Evolutionary conservation across 495 filamentous ascomycete species (phyloP).

Genomic region (Trichocladium antarcticum): DNA sequence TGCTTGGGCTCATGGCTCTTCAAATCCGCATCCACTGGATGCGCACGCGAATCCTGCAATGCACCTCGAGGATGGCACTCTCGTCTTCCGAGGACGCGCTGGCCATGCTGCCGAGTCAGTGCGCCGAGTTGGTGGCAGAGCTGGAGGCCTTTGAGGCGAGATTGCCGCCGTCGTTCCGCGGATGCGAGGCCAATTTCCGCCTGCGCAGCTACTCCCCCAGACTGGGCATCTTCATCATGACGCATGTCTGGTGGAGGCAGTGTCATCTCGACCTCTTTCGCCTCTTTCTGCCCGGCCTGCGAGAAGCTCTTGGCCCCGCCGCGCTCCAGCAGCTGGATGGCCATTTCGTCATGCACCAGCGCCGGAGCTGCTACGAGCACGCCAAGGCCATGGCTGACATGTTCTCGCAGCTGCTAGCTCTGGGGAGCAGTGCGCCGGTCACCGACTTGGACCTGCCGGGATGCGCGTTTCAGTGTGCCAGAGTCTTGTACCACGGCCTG

Average conservation of each 20-base stretch:
- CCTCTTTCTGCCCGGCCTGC: constrained; percentile 33
- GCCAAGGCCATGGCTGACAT: constrained; percentile 40
- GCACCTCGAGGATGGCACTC: constrained; percentile 26
- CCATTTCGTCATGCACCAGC: constrained; percentile 29
- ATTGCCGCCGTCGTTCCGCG: constrained; percentile 37
- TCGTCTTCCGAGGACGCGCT: constrained; percentile 28
- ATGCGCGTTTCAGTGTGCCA: constrained; percentile 39
- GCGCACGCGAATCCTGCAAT: constrained; percentile 35
- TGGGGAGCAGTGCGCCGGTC: constrained; percentile 31
- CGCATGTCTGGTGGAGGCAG: constrained; percentile 41
- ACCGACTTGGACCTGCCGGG: constrained; percentile 39
- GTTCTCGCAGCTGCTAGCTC: constrained; percentile 32
- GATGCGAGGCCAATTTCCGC: constrained; percentile 38
- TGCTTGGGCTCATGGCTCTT: constrained; percentile 39
- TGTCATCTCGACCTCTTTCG: constrained; percentile 42
- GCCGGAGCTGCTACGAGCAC: constrained; percentile 36
- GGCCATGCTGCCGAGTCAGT: constrained; percentile 29
- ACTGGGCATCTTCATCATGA: constrained; percentile 40
- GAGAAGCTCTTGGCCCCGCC: constrained; percentile 31
- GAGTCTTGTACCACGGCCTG: constrained; percentile 31
- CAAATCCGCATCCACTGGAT: constrained; percentile 39
- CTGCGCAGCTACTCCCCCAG: constrained; percentile 39
- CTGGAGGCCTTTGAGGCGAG: constrained; percentile 35
- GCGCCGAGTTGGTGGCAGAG: constrained; percentile 33
- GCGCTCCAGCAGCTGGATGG: constrained; percentile 31